Evolutionary conservation across 2,329 filamentous ascomycete species (phyloP).

Genomic region (Pyrenophora tritici-repentis): DNA sequence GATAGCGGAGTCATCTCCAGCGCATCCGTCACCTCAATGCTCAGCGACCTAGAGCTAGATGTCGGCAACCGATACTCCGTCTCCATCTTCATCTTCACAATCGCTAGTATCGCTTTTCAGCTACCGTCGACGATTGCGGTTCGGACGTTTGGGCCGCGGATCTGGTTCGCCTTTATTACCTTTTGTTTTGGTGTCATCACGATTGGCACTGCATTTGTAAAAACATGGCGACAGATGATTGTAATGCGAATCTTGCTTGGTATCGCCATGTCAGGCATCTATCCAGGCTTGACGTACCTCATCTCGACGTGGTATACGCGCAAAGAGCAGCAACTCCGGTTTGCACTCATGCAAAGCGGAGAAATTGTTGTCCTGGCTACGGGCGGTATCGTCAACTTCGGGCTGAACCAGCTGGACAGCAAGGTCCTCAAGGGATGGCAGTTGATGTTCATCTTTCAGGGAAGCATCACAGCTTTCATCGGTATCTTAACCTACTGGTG

Average conservation of each 20-base stretch:
- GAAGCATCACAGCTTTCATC: slow-evolving; percentile 62
- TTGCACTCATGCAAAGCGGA: slow-evolving; percentile 67
- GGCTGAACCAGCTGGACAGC: slow-evolving; percentile 67
- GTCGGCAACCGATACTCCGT: slow-evolving; percentile 69
- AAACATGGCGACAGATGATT: slow-evolving; percentile 72
- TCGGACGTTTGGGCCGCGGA: slow-evolving; percentile 65
- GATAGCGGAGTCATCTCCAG: slow-evolving; percentile 73
- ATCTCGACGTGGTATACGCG: slow-evolving; percentile 68
- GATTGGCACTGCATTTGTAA: slow-evolving; percentile 69
- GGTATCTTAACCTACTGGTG: slow-evolving; percentile 69
- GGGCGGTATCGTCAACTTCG: slow-evolving; percentile 70
- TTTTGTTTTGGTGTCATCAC: slow-evolving; percentile 68
- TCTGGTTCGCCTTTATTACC: slow-evolving; percentile 66
- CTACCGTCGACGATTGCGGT: slow-evolving; percentile 71
- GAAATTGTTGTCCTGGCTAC: slow-evolving; percentile 70
- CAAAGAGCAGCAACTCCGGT: slow-evolving; percentile 68
- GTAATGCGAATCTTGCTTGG: slow-evolving; percentile 68
- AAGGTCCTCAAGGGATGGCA: slow-evolving; percentile 65
- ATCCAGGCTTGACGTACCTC: slow-evolving; percentile 55
- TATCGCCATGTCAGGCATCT: slow-evolving; percentile 60
- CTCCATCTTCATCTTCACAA: slow-evolving; percentile 74
- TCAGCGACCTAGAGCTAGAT: slow-evolving; percentile 65
- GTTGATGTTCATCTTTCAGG: slow-evolving; percentile 72
- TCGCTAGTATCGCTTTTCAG: slow-evolving; percentile 70
- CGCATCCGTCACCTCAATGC: slow-evolving; percentile 71